Conservation (phyloP, 2,329 filamentous ascomycete genomes). For the Trichoderma semiorbis region DNA sequence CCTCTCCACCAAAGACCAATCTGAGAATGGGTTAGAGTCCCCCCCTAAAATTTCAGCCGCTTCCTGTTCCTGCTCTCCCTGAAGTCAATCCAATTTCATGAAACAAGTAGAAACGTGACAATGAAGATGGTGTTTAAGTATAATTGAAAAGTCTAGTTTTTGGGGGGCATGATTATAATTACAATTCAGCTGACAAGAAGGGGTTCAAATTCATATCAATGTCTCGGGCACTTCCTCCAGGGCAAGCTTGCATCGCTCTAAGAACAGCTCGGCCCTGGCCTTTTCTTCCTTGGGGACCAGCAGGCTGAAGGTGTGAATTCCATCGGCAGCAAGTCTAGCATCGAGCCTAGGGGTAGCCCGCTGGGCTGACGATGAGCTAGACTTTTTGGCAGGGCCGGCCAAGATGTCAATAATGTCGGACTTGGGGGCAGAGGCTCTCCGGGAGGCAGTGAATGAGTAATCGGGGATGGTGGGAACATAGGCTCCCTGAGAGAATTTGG, state of each 20-base stretch:
- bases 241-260: constrained; percentile 81
- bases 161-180: constrained; percentile 27
- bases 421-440: constrained; percentile 30
- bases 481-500: constrained; percentile 54
- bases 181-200: constrained; percentile 27
- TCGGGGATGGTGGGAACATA: constrained; percentile 70
- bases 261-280: constrained; percentile 74
- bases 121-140: constrained; percentile 10
- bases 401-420: constrained; percentile 83
- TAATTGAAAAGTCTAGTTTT: constrained; percentile 18
- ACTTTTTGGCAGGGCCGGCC: constrained; percentile 39
- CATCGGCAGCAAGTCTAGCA: constrained; percentile 40
- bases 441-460: constrained; percentile 45
- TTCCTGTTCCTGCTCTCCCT: not conserved
- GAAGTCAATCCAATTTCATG: not conserved
- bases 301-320: constrained; percentile 76
- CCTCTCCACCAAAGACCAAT: not conserved
- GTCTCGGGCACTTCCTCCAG: constrained; percentile 77
- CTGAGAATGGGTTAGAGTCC: not conserved
- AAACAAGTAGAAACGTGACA: not conserved
- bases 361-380: constrained; percentile 26
- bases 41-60: not conserved
- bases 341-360: constrained; percentile 27
- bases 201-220: constrained; percentile 51
- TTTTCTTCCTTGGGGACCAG: constrained; percentile 77